A percentile compares a stretch with the other conserved stretches of the same genome.
Conservation (phyloP, 768 basidiomycete species). For the Grammothele lineata region DNA sequence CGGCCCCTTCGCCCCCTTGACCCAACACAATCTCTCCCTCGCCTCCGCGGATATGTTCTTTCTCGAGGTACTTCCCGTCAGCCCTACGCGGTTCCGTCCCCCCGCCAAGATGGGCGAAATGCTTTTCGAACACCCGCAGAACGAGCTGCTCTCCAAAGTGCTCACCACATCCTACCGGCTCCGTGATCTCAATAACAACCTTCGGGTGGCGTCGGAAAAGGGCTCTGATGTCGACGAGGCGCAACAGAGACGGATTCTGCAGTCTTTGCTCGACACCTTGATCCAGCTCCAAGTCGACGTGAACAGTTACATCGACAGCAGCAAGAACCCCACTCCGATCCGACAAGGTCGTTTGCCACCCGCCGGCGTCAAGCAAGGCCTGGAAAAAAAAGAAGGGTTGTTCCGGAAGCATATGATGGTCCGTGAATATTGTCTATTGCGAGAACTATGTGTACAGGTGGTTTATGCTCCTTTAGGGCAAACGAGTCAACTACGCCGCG, state of each 20-base stretch:
- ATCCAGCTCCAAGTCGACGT: slow-evolving; percentile 92
- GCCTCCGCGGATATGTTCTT: slow-evolving; percentile 97
- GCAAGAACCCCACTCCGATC: slow-evolving; percentile 85
- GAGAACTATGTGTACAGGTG: not conserved
- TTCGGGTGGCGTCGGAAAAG: slow-evolving; percentile 62
- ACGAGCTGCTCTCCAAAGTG: slow-evolving; percentile 80
- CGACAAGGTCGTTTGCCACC: slow-evolving; percentile 89
- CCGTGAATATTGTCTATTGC: slow-evolving; percentile 19
- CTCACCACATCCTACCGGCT: slow-evolving; percentile 76
- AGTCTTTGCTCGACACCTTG: slow-evolving; percentile 69
- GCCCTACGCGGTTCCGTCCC: slow-evolving; percentile 95
- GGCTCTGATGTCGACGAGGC: slow-evolving; percentile 45
- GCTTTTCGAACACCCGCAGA: slow-evolving; percentile 95
- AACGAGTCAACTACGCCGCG: slow-evolving; percentile 98
- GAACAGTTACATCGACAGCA: slow-evolving; percentile 95
- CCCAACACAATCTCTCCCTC: slow-evolving; percentile 54
- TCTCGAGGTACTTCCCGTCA: slow-evolving; percentile 85
- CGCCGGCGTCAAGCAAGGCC: slow-evolving; percentile 88
- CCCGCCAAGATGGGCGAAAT: slow-evolving; percentile 88
- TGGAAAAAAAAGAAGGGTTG: slow-evolving; percentile 98
- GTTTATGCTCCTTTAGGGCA: slow-evolving; percentile 56
- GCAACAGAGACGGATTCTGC: slow-evolving; percentile 53
- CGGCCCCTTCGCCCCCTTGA: slow-evolving; percentile 70
- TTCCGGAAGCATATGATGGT: slow-evolving; percentile 99
- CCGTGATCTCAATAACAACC: slow-evolving; percentile 67